Evolutionary conservation across 108 stramenopile genomes (phyloP).

Genomic region (Conticribra weissflogii): DNA sequence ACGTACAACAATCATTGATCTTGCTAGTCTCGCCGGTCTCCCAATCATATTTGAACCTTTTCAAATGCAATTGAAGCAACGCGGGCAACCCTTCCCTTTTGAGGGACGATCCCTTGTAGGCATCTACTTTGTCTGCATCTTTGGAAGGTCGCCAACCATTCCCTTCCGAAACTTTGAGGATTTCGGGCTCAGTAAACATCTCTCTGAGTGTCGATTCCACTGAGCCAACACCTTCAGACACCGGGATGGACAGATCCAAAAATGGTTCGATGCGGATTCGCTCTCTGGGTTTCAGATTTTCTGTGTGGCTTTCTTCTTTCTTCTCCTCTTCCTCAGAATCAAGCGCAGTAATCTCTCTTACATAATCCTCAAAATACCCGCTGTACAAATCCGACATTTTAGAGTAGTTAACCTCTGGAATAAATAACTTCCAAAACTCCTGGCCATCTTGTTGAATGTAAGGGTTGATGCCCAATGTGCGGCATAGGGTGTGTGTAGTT

Average conservation of each 20-base stretch:
- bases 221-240: conserved; percentile 47
- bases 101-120: conserved; percentile 76
- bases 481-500: conserved; percentile 53
- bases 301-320: conserved; percentile 5
- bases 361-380: conserved; percentile 79
- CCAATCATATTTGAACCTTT: conserved; percentile 88
- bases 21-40: conserved; percentile 76
- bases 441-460: conserved; percentile 87
- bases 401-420: conserved; percentile 65
- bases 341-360: conserved; percentile 53
- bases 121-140: conserved; percentile 85
- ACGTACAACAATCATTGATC: conserved; percentile 64
- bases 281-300: conserved; percentile 45
- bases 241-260: conserved; percentile 83
- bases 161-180: conserved; percentile 73
- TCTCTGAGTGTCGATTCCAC: conserved; percentile 56
- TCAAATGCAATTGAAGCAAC: conserved; percentile 81
- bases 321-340: conserved; percentile 57
- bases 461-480: conserved; percentile 68
- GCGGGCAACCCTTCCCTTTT: conserved; percentile 67
- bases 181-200: conserved; percentile 72
- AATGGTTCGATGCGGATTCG: conserved; percentile 69
- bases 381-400: conserved; percentile 67
- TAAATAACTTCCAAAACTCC: conserved; percentile 90
- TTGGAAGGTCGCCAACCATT: conserved; percentile 92